Evolutionary conservation across 2,329 filamentous ascomycete species (phyloP), one percentile per base, ranked within the genome.

Genomic region (Apiospora phragmitis): DNA sequence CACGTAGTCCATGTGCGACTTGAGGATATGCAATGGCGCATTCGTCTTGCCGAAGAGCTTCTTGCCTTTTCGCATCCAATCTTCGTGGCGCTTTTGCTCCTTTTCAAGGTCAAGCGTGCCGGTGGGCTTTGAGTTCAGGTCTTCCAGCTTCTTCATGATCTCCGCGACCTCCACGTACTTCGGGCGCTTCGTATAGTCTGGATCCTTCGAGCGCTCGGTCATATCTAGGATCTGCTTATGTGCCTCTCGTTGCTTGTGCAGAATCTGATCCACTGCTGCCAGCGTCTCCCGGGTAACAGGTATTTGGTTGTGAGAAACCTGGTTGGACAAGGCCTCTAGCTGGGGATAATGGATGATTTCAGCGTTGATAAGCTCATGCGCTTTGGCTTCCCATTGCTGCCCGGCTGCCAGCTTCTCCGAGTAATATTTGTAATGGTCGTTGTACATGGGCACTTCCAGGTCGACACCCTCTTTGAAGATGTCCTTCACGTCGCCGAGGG

Each of bases 51-150:
- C 96, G 78, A 99, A 99, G 0, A 99, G 84, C 80, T 98, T 98
- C 84, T 99, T 99, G 68, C 96, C 96, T 77, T 94, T 94, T 42
- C 96, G 90, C 95, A 99, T 99, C 96, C 96, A 99, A 80, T 99
- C 96, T 79, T 99, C 96, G 75, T 98, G 96, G 9, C 94, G 91
- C 79, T 96, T 97, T 74, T 96, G 93, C 80, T 98, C 94, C 74
- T 94, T 95, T 79, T 99, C 96, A 5, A 99, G 88, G 77, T 99
- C 96, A 43, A 97, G 88, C 0, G 95, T 97, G 2, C 96, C 96
- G 51, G 89, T 89, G 0, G 96, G 96, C 78, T 98, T 98, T 73
- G 94, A 97, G 76, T 97, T 97, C 12, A 98, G 87, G 69, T 96
- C 94, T 71, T 94, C 93, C 16, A 99, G 84, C 72, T 92, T 92